Base-by-base conservation (phyloP, 176 grass and related monocot species). In the Puya raimondii region DNA sequence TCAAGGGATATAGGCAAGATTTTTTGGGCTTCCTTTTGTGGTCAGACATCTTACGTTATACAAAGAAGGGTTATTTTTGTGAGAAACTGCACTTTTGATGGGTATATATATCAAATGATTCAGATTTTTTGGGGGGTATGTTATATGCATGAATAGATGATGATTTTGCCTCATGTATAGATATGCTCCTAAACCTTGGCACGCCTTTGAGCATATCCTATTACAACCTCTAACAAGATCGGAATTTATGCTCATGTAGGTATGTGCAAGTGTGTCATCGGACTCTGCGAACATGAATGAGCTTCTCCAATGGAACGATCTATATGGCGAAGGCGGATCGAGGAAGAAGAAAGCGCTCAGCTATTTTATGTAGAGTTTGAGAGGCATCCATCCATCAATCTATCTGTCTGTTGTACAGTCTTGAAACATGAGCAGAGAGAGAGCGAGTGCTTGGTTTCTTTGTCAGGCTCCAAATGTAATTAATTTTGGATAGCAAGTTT, bases 241-340 rank as follows among this genome's bases (percentile, higher is more conserved):
- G 54, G 66, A 22, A 27, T 29, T 48, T n/a, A 12, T 83, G 66
- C 9, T 49, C 26, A 17, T 64, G n/a, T 70, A 99, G 94, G 89
- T 99, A 17, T 93, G 89, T 15, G 94, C 94, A 2, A 99, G 94
- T 67, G 94, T 99, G 68, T 99, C 94, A 49, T 93, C 94, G 12
- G 94, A 99, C 66, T 99, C 94, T 1, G 63, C 89, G 47, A 93
- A 90, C 76, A 99, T 99, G 89, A 93, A 72, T 13, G 94, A 99
- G 68, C 89, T 99, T 54, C 73, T 85, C 70, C 89, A 99, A 75
- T 99, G 94, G 94, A 99, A 99, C 11, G 94, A 99, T 47, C 85
- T 99, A 49, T 99, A 99, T 48, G 94, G 94, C 0, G 94, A 99
- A 90, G 94, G 94, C 0, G 94, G 94, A 49, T 99, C 94, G 2